Evolutionary conservation across 2,329 filamentous ascomycete species (phyloP).

Genomic region (Lachnum nothofagi): DNA sequence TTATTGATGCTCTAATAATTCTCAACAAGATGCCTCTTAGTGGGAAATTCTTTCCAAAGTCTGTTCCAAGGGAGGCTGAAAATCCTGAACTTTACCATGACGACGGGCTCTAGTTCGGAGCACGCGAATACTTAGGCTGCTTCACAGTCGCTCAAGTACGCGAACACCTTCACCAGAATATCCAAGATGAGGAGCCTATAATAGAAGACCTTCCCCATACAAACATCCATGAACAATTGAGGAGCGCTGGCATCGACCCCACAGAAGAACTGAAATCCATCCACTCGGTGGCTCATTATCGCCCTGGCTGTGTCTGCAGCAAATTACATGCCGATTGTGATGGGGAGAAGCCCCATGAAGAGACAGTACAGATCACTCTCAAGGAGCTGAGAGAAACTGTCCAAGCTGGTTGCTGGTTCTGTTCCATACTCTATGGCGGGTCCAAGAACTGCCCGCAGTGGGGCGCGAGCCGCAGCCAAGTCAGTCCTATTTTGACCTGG

Average conservation of each 20-base stretch:
- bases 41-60: too few species aligned
- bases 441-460: not conserved
- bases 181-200: not conserved
- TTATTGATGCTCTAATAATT: too few species aligned
- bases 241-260: not conserved
- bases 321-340: not conserved
- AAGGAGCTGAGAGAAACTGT: not conserved
- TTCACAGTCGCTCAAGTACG: not conserved
- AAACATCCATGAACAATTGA: not conserved
- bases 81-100: too few species aligned
- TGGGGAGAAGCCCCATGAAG: not conserved
- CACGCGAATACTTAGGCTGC: not conserved
- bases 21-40: too few species aligned
- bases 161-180: not conserved
- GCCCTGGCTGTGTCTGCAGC: not conserved
- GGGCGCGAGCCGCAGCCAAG: not conserved
- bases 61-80: too few species aligned
- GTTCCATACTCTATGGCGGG: not conserved
- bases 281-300: not conserved
- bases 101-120: not conserved
- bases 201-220: not conserved
- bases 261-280: not conserved
- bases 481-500: not conserved
- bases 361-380: not conserved
- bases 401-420: not conserved